Conservation (phyloP, 805 yeast genomes). For the Komagataella kurtzmanii region DNA sequence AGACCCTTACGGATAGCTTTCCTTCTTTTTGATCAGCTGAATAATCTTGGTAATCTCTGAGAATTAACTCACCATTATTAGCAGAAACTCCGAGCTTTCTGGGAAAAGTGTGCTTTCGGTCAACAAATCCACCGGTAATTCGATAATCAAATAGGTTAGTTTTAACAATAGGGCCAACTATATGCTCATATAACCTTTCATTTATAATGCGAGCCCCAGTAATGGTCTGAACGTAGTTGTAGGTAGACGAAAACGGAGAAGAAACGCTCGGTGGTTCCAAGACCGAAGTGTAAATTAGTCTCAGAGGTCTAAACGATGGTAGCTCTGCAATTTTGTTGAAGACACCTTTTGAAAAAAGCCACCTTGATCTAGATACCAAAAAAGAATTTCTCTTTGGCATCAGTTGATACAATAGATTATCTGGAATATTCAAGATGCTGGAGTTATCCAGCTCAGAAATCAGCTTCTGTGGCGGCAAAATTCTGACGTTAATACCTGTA, state of each 20-base stretch:
- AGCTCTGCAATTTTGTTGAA: constrained; percentile 22
- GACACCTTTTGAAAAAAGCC: constrained; percentile 35
- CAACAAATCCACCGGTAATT: constrained; percentile 18
- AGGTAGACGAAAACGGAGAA: constrained; percentile 8
- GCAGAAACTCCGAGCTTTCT: constrained; percentile 42
- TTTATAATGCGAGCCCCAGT: constrained; percentile 36
- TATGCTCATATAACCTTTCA: constrained; percentile 30
- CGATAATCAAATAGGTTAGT: constrained; percentile 56
- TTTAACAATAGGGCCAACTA: constrained; percentile 44
- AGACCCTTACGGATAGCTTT: constrained; percentile 45
- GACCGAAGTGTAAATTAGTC: constrained; percentile 28
- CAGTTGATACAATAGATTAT: constrained; percentile 10
- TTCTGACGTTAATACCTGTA: constrained; percentile 15
- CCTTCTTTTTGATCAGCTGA: constrained; percentile 30
- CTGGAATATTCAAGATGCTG: constrained; percentile 17
- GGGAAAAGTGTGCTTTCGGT: not conserved
- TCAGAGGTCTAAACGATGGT: constrained; percentile 12
- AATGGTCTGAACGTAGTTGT: constrained; percentile 27
- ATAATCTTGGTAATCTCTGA: constrained; percentile 21
- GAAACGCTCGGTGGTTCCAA: constrained; percentile 8
- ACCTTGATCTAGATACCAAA: constrained; percentile 21
- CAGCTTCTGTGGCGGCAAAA: constrained; percentile 9
- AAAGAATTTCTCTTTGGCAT: constrained; percentile 6
- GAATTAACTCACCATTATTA: constrained; percentile 47
- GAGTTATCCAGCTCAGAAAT: constrained; percentile 11